phyloP scores from a whole-genome alignment of 192 early-diverging fungal species.

The Gryganskiella cystojenkinii region DNA sequence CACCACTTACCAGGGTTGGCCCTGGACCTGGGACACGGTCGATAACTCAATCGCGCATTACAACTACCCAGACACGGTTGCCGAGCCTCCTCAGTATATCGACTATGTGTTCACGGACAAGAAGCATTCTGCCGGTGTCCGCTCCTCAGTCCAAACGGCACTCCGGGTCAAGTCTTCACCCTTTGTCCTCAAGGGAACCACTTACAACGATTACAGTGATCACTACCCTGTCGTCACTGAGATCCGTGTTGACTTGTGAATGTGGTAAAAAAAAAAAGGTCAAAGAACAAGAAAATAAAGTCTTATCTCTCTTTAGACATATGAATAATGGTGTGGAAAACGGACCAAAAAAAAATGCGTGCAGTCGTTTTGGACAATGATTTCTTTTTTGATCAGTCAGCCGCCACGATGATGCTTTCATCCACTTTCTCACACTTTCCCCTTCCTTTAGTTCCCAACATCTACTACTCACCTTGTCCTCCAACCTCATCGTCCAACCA shows the following conservation, averaged over 20 bases:
- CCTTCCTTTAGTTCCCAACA: too few species aligned
- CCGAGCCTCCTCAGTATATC: slow-evolving; percentile 19
- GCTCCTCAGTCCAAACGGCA: slow-evolving; percentile 9
- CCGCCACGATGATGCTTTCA: too few species aligned
- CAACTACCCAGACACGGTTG: slow-evolving; percentile 31
- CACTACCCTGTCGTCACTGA: slow-evolving; percentile 31
- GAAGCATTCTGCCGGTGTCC: slow-evolving; percentile 24
- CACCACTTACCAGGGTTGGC: slow-evolving; percentile 7
- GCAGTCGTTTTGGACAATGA: too few species aligned
- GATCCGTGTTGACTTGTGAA: slow-evolving; percentile 18
- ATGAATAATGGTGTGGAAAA: too few species aligned
- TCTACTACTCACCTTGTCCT: too few species aligned
- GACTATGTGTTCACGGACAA: slow-evolving; percentile 43
- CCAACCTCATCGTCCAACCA: too few species aligned
- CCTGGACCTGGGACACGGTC: slow-evolving; percentile 34
- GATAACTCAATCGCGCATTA: slow-evolving; percentile 38
- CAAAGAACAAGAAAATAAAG: too few species aligned
- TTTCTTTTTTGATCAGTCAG: too few species aligned
- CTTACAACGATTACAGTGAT: slow-evolving; percentile 44
- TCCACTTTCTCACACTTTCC: too few species aligned
- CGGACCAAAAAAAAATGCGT: too few species aligned
- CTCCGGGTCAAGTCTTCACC: slow-evolving; percentile 18
- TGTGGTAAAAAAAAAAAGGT: too few species aligned
- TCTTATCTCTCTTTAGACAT: too few species aligned
- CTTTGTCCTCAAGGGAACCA: slow-evolving; percentile 13